These are phyloP conservation scores for Akanthomyces muscarius DNA, from an alignment of 2,329 filamentous ascomycete genomes.

Conservation along the genomic window DNA sequence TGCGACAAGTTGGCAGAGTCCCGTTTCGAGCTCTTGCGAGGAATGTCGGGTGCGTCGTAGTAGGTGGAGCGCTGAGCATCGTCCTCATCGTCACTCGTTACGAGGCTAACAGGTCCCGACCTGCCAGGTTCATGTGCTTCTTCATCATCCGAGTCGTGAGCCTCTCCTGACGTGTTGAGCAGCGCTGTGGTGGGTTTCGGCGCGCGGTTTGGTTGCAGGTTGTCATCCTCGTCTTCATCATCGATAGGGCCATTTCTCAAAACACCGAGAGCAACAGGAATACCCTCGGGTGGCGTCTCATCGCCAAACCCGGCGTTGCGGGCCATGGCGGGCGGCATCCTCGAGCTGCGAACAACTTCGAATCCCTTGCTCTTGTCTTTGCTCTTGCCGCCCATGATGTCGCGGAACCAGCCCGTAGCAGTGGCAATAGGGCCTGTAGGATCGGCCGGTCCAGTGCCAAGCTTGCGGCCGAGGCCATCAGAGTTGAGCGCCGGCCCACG, in stretches of 20 bases:
- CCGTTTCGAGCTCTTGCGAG: slow-evolving; percentile 69
- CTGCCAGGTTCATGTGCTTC: neutral
- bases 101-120: slow-evolving; percentile 33
- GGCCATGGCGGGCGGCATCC: slow-evolving; percentile 71
- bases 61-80: slow-evolving; percentile 25
- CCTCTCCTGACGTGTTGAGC: slow-evolving; percentile 44
- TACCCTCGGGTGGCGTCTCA: slow-evolving; percentile 63
- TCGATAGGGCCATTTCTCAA: slow-evolving; percentile 59
- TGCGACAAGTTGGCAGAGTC: slow-evolving; percentile 37
- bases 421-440: slow-evolving; percentile 88
- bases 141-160: slow-evolving; percentile 43
- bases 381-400: slow-evolving; percentile 73
- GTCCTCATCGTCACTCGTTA: slow-evolving; percentile 34
- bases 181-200: slow-evolving; percentile 30
- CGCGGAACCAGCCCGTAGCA: slow-evolving; percentile 84
- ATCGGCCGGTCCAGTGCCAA: slow-evolving; percentile 92
- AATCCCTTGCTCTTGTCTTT: slow-evolving; percentile 97
- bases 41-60: slow-evolving; percentile 53
- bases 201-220: slow-evolving; percentile 23
- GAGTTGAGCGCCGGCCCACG: slow-evolving; percentile 83
- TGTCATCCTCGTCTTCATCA: slow-evolving; percentile 54
- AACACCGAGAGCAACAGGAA: slow-evolving; percentile 60
- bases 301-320: slow-evolving; percentile 52
- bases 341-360: slow-evolving; percentile 86
- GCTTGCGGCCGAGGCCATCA: slow-evolving; percentile 72